Percentiles rank a stretch among this genome's conserved stretches.
phyloP scores from a whole-genome alignment of 805 yeast species.

The Starmerella apis region DNA sequence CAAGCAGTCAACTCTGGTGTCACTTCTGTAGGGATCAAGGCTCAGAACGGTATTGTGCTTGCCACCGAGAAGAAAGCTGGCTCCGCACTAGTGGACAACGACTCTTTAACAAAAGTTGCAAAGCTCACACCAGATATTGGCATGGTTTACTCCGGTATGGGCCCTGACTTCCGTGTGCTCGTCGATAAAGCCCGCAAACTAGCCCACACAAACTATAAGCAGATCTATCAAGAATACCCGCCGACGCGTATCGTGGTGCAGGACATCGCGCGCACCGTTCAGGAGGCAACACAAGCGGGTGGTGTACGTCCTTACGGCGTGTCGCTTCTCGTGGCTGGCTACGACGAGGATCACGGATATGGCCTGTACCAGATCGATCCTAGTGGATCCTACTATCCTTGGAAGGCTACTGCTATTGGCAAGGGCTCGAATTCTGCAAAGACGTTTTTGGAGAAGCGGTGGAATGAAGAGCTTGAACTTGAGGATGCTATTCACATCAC shows the following conservation, averaged over 20 bases:
- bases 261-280: slow-evolving; percentile 93
- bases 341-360: slow-evolving; percentile 66
- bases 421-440: slow-evolving; percentile 93
- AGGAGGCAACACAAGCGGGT: slow-evolving; percentile 96
- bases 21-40: slow-evolving; percentile 86
- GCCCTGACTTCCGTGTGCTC: slow-evolving; percentile 92
- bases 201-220: slow-evolving; percentile 85
- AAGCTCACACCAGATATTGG: slow-evolving; percentile 90
- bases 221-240: slow-evolving; percentile 92
- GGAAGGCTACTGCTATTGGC: slow-evolving; percentile 99
- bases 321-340: slow-evolving; percentile 84
- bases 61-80: slow-evolving; percentile 92
- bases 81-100: slow-evolving; percentile 65
- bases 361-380: slow-evolving; percentile 96
- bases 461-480: slow-evolving; percentile 93
- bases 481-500: slow-evolving; percentile 99
- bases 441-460: slow-evolving; percentile 92
- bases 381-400: slow-evolving; percentile 93
- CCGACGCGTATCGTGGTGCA: slow-evolving; percentile 89
- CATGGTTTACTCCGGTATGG: slow-evolving; percentile 96
- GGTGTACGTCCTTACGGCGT: slow-evolving; percentile 99
- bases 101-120: slow-evolving; percentile 66
- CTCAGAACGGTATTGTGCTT: slow-evolving; percentile 89
- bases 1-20: slow-evolving; percentile 98
- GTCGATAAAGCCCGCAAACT: slow-evolving; percentile 89